Evolutionary conservation across 2,329 filamentous ascomycete species (phyloP), one percentile per base, ranked within the genome.

Genomic region (Chaetomiaceae sp.): DNA sequence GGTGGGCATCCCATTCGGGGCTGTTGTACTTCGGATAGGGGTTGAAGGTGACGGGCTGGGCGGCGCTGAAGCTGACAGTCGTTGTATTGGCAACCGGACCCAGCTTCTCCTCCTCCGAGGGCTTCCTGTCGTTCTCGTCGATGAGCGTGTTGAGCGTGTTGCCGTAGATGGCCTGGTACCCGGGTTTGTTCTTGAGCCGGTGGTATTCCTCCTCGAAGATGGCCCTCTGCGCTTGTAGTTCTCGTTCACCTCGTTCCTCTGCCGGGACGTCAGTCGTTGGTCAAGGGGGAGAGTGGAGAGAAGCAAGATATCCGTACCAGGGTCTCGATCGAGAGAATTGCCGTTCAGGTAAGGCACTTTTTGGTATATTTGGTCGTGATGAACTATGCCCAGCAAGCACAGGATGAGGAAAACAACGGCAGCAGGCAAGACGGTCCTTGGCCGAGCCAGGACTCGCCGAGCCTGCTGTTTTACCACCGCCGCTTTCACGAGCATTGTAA

Each of bases 11-110:
- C 84, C 85, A 91, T 14, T 73, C 68, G 3, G 73, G 70, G 47
- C 76, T 79, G 63, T 88, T 86, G 70, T 90, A 89, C 15, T 80
- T 72, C 0, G 87, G 87, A 59, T 90, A 91, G 0, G 88, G 88
- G 54, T 84, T 77, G 68, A 88, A 89, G 19, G 78, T 73, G 51
- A 80, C 73, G 1, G 82, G 78, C 46, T 74, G 69, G 39, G 77
- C 71, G 12, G 69, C 65, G 49, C 65, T 75, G 61, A 76, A 80
- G 33, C 6, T 22, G 22, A 37, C 31, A 4, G 68, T 68, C 0
- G 57, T 56, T 2, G 49, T 29, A 14, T 59, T 59, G 11, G 53
- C 54, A 27, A 49, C 59, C 4, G 59, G 59, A 15, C 59, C 68
- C 34, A 71, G 61, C 27, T 64, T 65, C 33, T 63, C 66, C 51